Conservation (phyloP, 805 yeast genomes). For the Saccharomycopsis oosterbeekiorum region DNA sequence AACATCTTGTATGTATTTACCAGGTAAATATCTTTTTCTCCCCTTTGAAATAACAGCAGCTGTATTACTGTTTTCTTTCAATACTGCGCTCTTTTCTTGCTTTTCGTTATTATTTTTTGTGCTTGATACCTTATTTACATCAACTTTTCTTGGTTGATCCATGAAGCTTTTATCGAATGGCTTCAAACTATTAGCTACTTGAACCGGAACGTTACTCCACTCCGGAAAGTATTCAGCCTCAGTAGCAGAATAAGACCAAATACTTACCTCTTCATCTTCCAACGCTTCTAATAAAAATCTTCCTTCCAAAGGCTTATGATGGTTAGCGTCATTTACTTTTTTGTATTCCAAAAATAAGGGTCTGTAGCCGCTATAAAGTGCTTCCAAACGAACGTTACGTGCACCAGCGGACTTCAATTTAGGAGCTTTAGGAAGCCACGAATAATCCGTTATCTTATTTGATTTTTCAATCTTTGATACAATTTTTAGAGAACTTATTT, state of each 20-base stretch:
- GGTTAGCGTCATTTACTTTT: background rate
- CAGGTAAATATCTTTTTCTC: constrained; percentile 10
- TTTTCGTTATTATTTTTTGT: no score
- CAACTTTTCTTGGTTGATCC: background rate
- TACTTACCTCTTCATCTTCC: constrained; percentile 7
- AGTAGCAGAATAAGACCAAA: constrained; percentile 18
- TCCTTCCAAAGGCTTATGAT: background rate
- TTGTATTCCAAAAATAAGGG: constrained; percentile 15
- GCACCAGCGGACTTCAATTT: constrained; percentile 9
- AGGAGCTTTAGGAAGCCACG: constrained; percentile 19
- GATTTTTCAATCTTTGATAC: background rate
- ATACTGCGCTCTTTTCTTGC: background rate
- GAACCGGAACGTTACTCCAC: constrained; percentile 17
- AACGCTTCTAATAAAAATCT: constrained; percentile 1
- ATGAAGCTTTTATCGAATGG: constrained; percentile 8
- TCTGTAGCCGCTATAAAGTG: constrained; percentile 17
- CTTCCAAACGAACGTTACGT: constrained; percentile 10
- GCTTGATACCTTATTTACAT: background rate
- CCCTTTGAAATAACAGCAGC: constrained; percentile 7
- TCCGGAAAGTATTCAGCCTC: constrained; percentile 14
- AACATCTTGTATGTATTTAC: constrained; percentile 1
- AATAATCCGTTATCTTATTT: constrained; percentile 1
- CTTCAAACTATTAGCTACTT: constrained; percentile 4
- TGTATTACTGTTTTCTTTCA: background rate
- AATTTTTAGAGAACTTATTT: background rate